Evolutionary conservation across 148 eudicot species (phyloP), one percentile per base, ranked within the genome.

Genomic region (Rhododendron vialii): DNA sequence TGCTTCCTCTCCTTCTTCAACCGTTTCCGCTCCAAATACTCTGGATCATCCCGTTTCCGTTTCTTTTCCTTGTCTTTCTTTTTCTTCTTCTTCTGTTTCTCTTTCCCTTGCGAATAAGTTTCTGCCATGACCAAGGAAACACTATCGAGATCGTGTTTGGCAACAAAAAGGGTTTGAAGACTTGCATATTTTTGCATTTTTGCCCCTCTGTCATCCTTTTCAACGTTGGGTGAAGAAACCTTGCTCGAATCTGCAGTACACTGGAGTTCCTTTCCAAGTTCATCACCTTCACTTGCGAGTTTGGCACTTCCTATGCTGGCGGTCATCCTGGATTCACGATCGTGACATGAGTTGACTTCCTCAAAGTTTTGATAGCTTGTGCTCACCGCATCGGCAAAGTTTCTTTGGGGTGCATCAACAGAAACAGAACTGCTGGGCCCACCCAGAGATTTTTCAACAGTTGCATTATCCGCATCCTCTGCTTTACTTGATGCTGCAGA

Each of bases 171-270:
- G 38, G 85, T 78, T 69, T 84, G 92, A 22, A 83, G 76, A 81
- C 86, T 61, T 10, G 74, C 88, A 50, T 38, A 87, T 85, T 88
- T 92, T 75, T 89, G 90, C 20, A n/a, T 83, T 36, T 83, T 87
- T 3, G 83, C 33, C 48, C 85, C 89, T 47, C 48, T 59, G 22
- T 90, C 89, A 41, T 86, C 89, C 55, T 86, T 88, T 5, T 47
- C 26, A 55, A 83, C 83, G 86, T 57, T 80, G 50, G 89, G 92
- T 30, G 92, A 92, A 30, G 89, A 88, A 83, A 92, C 91, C 86
- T 83, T 93, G 88, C 98, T 93, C 6, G 99, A 97, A 80, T 97
- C 98, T 48, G 99, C 98, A 86, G 99, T 97, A 82, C 99, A 97
- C 84, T 94, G 98, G 9, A 97, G 92, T 69, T 96, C 98, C 89